Conservation (phyloP, 2,329 filamentous ascomycete genomes). For the Nemania sp. region DNA sequence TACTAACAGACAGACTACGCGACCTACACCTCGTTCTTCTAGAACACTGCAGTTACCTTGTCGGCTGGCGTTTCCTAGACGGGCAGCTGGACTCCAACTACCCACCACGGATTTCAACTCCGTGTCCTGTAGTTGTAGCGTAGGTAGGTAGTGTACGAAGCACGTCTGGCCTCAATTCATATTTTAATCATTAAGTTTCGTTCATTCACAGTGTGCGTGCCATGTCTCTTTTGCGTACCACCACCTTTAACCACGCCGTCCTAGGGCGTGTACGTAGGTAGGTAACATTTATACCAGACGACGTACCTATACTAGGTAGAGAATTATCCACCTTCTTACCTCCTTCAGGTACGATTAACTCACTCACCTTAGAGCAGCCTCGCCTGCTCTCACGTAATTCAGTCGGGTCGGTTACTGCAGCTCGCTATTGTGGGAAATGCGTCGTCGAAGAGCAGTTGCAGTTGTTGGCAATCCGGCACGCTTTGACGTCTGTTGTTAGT, state of each 20-base stretch:
- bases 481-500: background rate
- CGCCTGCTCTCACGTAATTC: background rate
- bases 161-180: too few relatives aligned
- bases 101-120: background rate
- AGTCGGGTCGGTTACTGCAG: slow-evolving; percentile 9
- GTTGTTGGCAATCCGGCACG: slow-evolving; percentile 3
- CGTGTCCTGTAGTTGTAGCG: slow-evolving; percentile 8
- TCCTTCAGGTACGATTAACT: too few relatives aligned
- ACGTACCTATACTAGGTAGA: too few relatives aligned
- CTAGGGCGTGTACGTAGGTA: background rate
- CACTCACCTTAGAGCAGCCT: too few relatives aligned
- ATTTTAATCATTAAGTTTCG: background rate
- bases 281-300: background rate
- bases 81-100: background rate
- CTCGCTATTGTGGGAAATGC: background rate
- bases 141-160: too few relatives aligned
- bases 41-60: slow-evolving; percentile 8
- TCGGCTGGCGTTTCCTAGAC: background rate
- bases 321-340: background rate
- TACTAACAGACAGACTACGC: too few relatives aligned
- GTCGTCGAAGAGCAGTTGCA: background rate
- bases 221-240: slow-evolving; percentile 15
- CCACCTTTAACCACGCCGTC: slow-evolving; percentile 6
- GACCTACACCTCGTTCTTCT: slow-evolving; percentile 12
- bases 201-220: slow-evolving; percentile 18